phyloP scores from a whole-genome alignment of 2,329 filamentous ascomycete species.

The Anisogramma anomala region DNA sequence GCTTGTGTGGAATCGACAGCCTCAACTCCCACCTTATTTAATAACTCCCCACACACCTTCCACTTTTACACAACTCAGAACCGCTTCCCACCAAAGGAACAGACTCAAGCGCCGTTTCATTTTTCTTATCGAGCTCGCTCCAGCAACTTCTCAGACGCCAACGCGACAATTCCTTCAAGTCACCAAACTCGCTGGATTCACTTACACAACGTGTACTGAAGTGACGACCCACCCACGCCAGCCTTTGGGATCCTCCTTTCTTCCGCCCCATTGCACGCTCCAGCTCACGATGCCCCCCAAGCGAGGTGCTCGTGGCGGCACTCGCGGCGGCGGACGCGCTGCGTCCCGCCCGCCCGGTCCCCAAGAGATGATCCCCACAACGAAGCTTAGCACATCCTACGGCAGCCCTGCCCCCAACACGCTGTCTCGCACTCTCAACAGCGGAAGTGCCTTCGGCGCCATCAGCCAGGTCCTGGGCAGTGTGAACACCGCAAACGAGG shows the following conservation, averaged over 20 bases:
- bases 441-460: not conserved
- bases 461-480: not conserved
- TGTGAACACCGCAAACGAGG: not conserved
- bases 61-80: not conserved
- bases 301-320: constrained; percentile 1
- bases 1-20: too few relatives aligned
- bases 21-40: too few relatives aligned
- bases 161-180: not conserved
- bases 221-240: not conserved
- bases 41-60: too few relatives aligned
- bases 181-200: too few relatives aligned
- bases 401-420: constrained; percentile 17
- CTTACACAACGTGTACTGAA: not conserved
- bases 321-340: not conserved
- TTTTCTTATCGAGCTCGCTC: not conserved
- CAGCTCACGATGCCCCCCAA: constrained; percentile 14
- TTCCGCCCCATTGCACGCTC: too few relatives aligned
- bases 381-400: constrained; percentile 21
- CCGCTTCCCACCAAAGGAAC: not conserved
- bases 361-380: constrained; percentile 1
- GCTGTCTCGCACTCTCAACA: not conserved
- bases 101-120: not conserved
- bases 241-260: too few relatives aligned
- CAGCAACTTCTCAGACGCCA: not conserved
- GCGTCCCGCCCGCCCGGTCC: constrained; percentile 5